These are phyloP conservation scores for Penicillium paneum DNA, from an alignment of 2,329 filamentous ascomycete genomes.

Conservation along the genomic window DNA sequence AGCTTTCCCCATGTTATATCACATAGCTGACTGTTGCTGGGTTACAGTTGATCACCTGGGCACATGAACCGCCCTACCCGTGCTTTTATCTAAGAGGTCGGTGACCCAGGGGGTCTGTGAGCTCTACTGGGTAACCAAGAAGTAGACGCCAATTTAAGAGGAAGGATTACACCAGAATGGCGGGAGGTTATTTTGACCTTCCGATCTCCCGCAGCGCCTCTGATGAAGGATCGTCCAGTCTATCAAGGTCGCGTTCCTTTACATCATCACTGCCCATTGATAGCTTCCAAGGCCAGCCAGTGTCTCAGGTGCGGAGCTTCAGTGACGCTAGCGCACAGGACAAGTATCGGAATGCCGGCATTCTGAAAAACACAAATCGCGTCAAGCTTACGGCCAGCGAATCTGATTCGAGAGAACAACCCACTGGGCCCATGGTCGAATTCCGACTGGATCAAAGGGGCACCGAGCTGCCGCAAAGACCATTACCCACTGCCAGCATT, in stretches of 20 bases:
- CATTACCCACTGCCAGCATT: slow-evolving; percentile 38
- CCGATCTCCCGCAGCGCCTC: slow-evolving; percentile 22
- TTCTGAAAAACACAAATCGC: slow-evolving; percentile 36
- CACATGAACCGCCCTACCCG: slow-evolving; percentile 4
- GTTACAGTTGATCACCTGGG: slow-evolving; percentile 11
- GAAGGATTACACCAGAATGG: slow-evolving; percentile 26
- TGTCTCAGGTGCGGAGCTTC: slow-evolving; percentile 10
- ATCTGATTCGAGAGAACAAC: slow-evolving; percentile 19
- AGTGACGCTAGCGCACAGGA: slow-evolving; percentile 29
- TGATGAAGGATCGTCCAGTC: slow-evolving; percentile 14
- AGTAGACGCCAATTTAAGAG: neutral
- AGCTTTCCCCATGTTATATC: slow-evolving; percentile 7
- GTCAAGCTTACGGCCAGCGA: slow-evolving; percentile 33
- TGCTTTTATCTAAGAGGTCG: neutral
- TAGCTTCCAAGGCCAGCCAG: slow-evolving; percentile 16
- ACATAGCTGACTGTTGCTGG: slow-evolving; percentile 28
- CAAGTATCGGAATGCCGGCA: slow-evolving; percentile 39
- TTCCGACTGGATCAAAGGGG: slow-evolving; percentile 32
- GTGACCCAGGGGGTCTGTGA: slow-evolving; percentile 4
- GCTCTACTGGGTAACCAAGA: slow-evolving; percentile 6
- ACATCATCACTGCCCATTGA: slow-evolving; percentile 26
- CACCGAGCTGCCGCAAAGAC: slow-evolving; percentile 30
- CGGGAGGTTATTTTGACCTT: slow-evolving; percentile 35
- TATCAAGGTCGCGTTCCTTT: slow-evolving; percentile 27
- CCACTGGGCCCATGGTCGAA: slow-evolving; percentile 26